Percentiles rank a stretch among this genome's conserved stretches.
Evolutionary conservation across 495 filamentous ascomycete species (phyloP).

Genomic region (Daldinia loculata): DNA sequence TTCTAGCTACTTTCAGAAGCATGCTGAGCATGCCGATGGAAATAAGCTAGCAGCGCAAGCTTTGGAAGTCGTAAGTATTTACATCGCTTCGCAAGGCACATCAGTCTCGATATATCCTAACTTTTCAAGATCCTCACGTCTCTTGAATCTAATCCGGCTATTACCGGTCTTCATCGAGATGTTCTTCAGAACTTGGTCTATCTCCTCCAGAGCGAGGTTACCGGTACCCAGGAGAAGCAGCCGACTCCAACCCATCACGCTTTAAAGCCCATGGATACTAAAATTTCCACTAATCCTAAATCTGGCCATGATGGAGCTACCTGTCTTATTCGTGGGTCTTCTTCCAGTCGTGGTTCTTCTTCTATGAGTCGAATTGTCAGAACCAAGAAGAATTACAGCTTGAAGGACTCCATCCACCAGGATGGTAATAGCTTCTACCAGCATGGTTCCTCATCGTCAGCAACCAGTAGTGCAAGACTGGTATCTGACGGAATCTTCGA

Average conservation of each 20-base stretch:
- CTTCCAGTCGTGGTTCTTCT: background rate
- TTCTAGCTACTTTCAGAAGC: constrained; percentile 1
- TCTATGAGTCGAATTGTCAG: background rate
- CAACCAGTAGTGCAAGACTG: background rate
- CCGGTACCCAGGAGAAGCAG: background rate
- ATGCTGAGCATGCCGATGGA: background rate
- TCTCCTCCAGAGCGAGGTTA: background rate
- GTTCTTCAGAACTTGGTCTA: constrained; percentile 9
- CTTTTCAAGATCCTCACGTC: constrained; percentile 2
- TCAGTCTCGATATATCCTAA: background rate
- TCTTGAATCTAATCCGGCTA: background rate
- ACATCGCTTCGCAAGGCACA: background rate
- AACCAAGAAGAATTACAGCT: background rate
- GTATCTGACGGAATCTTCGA: background rate
- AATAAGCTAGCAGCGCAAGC: background rate
- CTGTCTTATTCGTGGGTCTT: background rate
- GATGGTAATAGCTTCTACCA: background rate
- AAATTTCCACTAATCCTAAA: background rate
- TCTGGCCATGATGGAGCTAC: background rate
- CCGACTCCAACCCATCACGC: background rate
- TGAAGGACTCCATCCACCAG: background rate
- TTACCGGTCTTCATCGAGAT: constrained; percentile 16
- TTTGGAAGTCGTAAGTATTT: constrained; percentile 11
- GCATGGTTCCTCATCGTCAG: background rate
- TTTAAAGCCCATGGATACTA: background rate